Conservation (phyloP, 169 alveolate species). For the Pseudocohnilembus persalinus region DNA sequence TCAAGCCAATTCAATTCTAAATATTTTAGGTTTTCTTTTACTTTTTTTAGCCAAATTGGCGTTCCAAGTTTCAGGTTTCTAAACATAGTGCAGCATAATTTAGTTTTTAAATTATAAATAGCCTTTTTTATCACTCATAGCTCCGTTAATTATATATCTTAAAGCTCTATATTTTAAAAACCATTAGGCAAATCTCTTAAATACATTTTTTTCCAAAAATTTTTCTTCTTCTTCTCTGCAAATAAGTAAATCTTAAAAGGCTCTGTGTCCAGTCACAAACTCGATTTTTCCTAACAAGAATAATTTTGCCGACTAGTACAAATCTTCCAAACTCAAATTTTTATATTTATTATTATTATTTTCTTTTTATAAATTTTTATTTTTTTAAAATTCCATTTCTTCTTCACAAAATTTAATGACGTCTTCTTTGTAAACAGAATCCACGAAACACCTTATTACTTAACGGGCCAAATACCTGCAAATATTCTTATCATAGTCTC, state of each 20-base stretch:
- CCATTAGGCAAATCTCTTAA: constrained; percentile 19
- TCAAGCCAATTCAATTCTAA: too few relatives aligned
- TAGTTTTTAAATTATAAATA: constrained; percentile 17
- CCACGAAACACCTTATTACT: constrained; percentile 18
- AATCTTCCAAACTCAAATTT: neutral
- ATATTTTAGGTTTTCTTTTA: too few relatives aligned
- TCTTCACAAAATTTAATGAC: neutral
- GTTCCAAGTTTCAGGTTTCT: constrained; percentile 25
- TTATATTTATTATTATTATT: too few relatives aligned
- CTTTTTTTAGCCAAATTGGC: constrained; percentile 4
- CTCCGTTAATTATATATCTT: constrained; percentile 22
- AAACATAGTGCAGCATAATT: constrained; percentile 15
- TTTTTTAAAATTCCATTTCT: neutral
- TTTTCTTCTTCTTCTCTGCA: constrained; percentile 6
- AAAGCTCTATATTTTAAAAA: constrained; percentile 14
- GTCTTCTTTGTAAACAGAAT: constrained; percentile 1
- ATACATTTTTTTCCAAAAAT: neutral
- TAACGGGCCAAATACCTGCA: constrained; percentile 21
- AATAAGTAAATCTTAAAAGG: constrained; percentile 4
- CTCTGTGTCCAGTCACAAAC: constrained; percentile 18
- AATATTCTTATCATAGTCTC: constrained; percentile 27
- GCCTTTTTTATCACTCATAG: constrained; percentile 1
- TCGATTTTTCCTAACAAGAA: neutral
- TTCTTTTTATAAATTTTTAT: too few relatives aligned
- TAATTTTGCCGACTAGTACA: neutral